Evolutionary conservation across 1,284 basidiomycete genomes (phyloP).

Genomic region (Moesziomyces globuligerus): DNA sequence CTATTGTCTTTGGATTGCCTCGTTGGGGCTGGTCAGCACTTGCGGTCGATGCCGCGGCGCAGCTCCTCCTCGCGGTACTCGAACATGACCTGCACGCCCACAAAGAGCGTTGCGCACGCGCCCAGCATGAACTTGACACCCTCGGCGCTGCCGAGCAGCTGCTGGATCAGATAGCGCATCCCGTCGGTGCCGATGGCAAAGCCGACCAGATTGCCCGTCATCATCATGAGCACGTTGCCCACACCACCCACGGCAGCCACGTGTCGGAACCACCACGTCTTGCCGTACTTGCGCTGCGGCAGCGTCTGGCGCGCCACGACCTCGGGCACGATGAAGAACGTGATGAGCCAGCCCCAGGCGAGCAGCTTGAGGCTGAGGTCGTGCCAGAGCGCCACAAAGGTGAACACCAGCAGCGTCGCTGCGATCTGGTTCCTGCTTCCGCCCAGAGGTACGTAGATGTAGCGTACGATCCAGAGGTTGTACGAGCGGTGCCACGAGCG

Average conservation of each 20-base stretch:
- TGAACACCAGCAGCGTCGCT: slow-evolving; percentile 85
- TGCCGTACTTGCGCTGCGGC: slow-evolving; percentile 77
- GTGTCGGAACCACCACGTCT: slow-evolving; percentile 83
- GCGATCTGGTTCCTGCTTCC: slow-evolving; percentile 75
- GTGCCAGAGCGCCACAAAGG: slow-evolving; percentile 99
- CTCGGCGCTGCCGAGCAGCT: slow-evolving; percentile 76
- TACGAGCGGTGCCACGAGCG: slow-evolving; percentile 94
- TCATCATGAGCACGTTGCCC: slow-evolving; percentile 88
- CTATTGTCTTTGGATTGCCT: no score
- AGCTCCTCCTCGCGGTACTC: slow-evolving; percentile 68
- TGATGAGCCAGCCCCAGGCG: slow-evolving; percentile 96
- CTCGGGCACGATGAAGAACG: slow-evolving; percentile 90
- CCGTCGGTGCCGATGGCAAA: slow-evolving; percentile 93
- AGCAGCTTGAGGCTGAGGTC: slow-evolving; percentile 88
- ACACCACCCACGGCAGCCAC: slow-evolving; percentile 85
- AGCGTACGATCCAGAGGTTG: slow-evolving; percentile 91
- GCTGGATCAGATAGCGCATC: slow-evolving; percentile 75
- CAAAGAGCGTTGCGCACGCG: slow-evolving; percentile 78
- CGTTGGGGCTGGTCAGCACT: slow-evolving; percentile 23
- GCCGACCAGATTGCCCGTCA: slow-evolving; percentile 91
- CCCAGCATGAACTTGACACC: slow-evolving; percentile 77
- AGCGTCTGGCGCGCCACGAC: slow-evolving; percentile 74
- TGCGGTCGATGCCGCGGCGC: slow-evolving; percentile 44
- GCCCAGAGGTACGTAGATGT: slow-evolving; percentile 90
- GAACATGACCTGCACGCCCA: slow-evolving; percentile 86